Base-by-base conservation (phyloP, 2,329 filamentous ascomycete species). In the Elsinoe perseae region DNA sequence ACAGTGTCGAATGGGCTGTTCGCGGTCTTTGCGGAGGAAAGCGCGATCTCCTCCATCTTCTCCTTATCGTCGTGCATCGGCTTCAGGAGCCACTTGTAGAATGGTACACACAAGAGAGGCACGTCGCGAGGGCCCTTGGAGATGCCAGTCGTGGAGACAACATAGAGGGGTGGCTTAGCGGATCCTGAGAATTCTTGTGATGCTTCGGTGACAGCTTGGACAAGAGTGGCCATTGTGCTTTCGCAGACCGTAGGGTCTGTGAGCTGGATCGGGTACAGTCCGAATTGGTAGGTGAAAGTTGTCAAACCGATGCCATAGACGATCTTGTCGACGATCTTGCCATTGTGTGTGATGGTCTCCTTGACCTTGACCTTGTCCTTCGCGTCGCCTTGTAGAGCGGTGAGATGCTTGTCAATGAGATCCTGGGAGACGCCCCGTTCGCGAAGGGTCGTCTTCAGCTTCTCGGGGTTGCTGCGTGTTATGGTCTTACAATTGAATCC, bases 361-460 rank as follows among this genome's bases (percentile, higher is more conserved):
- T 72, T 69, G 16, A 80, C 72, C 18, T 69, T 69, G 2, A 62
- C 56, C 30, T 70, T 36, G 59, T 78, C 70, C 50, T 72, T 73
- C 23, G 73, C 72, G 61, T 76, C 70, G 59, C 79, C 79, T 60
- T 72, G 36, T 57, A 77, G 66, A 56, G 80, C 74, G 57, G 70
- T 75, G 30, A 81, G 73, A 56, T 76, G 64, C 28, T 61, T 58
- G 60, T 68, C 55, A 57, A 76, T 57, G 50, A 63, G 62, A 9
- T 65, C 58, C 18, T 67, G 52, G 23, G 71, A 63, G 50, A 80
- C 61, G 12, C 66, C 68, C 61, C 75, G 73, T 30, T 65, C 43
- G 30, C 60, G 64, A 28, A 81, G 71, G n/a, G 73, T 64, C 7
- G 64, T 61, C 44, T 63, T 67, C 46, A 81, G 74, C 62, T 80